These are phyloP conservation scores for Niveomyces coronatus DNA, from an alignment of 2,329 filamentous ascomycete species.

Conservation along the genomic window DNA sequence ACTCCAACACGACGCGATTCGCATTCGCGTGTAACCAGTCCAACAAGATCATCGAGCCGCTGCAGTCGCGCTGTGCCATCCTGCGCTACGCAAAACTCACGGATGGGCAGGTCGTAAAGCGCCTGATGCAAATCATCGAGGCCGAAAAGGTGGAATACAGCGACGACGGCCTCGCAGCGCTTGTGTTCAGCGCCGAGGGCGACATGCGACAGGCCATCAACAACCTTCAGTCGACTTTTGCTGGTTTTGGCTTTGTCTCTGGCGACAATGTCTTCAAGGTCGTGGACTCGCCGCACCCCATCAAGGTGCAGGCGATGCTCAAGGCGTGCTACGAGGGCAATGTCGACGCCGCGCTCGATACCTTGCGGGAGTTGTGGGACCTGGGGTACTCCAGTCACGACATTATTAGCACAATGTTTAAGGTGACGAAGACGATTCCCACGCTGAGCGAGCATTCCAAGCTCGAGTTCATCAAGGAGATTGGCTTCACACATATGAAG, in stretches of 20 bases:
- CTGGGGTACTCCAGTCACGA: conserved; percentile 97
- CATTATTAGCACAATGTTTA: conserved; percentile 98
- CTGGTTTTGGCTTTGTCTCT: conserved; percentile 93
- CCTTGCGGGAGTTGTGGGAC: conserved; percentile 82
- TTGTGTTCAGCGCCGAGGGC: conserved; percentile 94
- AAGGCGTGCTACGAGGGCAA: conserved; percentile 93
- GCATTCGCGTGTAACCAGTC: conserved; percentile 98
- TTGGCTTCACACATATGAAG: conserved; percentile 98
- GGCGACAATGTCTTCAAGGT: conserved; percentile 98
- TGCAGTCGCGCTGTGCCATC: conserved; percentile 94
- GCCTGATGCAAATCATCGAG: conserved; percentile 83
- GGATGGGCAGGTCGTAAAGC: conserved; percentile 84
- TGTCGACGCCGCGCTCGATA: conserved; percentile 77
- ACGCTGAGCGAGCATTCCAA: conserved; percentile 89
- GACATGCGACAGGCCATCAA: conserved; percentile 99
- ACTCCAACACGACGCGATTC: conserved; percentile 90
- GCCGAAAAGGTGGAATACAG: conserved; percentile 84
- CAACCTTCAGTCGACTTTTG: conserved; percentile 86
- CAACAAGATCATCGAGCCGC: conserved; percentile 99
- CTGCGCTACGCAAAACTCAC: conserved; percentile 87
- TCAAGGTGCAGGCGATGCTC: conserved; percentile 98
- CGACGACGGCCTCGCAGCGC: conserved; percentile 88
- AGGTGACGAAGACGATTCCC: conserved; percentile 91
- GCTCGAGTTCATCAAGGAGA: conserved; percentile 96
- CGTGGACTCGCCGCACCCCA: conserved; percentile 91